phyloP scores from a whole-genome alignment of 2,329 filamentous ascomycete genomes.

The Verticillium isaacii region DNA sequence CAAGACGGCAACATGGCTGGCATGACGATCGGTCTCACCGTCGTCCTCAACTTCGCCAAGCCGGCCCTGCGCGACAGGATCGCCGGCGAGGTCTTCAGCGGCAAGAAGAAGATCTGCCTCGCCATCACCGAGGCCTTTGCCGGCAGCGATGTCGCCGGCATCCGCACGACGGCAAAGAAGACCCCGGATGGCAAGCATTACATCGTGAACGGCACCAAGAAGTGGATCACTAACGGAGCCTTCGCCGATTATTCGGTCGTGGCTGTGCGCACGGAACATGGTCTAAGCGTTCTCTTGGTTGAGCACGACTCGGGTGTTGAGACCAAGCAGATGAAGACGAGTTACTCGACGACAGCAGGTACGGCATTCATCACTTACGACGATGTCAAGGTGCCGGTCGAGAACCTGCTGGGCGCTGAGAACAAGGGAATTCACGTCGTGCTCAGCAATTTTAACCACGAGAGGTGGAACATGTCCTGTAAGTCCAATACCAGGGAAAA shows the following conservation, averaged over 20 bases:
- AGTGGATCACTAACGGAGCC: constrained; percentile 81
- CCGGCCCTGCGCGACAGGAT: constrained; percentile 58
- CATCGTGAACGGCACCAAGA: constrained; percentile 70
- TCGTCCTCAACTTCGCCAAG: constrained; percentile 4
- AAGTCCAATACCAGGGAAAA: constrained; percentile 21
- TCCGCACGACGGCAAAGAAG: constrained; percentile 74
- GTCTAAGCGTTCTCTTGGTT: constrained; percentile 72
- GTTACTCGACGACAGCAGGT: constrained; percentile 73
- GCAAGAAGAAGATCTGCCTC: constrained; percentile 83
- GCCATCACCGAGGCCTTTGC: constrained; percentile 88
- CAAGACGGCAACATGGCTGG: constrained; percentile 84
- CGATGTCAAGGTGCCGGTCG: constrained; percentile 78
- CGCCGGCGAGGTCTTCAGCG: constrained; percentile 67
- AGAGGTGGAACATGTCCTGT: constrained; percentile 73
- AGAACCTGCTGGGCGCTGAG: constrained; percentile 74
- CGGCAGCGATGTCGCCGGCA: constrained; percentile 73
- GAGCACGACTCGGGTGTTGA: constrained; percentile 69
- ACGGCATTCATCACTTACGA: constrained; percentile 80
- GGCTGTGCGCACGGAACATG: constrained; percentile 73
- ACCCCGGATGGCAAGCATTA: constrained; percentile 72
- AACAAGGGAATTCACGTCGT: constrained; percentile 84
- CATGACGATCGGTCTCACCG: constrained; percentile 48
- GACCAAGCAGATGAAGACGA: constrained; percentile 74
- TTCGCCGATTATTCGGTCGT: constrained; percentile 82
- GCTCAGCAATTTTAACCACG: constrained; percentile 84